These are phyloP conservation scores for Chalaropsis ovoidea DNA, from an alignment of 2,329 filamentous ascomycete species.

Conservation along the genomic window DNA sequence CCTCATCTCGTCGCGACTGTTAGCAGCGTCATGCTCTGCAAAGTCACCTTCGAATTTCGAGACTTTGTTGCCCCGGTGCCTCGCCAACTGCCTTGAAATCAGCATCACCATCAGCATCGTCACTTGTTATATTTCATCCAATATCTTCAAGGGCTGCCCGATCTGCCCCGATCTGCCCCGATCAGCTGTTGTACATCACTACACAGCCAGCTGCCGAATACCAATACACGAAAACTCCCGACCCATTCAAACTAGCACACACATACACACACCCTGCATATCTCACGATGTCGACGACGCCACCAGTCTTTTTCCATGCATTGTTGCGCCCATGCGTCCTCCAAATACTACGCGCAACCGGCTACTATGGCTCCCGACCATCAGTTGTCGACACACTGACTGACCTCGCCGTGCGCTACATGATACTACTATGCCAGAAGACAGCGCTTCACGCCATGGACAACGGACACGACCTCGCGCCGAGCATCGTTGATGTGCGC, in stretches of 20 bases:
- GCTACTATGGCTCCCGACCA: slow-evolving; percentile 73
- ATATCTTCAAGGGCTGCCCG: background rate
- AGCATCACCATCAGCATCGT: background rate
- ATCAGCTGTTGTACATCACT: background rate
- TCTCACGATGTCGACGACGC: slow-evolving; percentile 37
- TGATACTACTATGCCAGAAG: slow-evolving; percentile 61
- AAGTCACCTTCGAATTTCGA: background rate
- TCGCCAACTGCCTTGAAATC: background rate
- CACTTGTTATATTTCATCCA: background rate
- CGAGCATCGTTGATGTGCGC: slow-evolving; percentile 61
- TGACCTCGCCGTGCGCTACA: slow-evolving; percentile 73
- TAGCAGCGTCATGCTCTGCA: slow-evolving; percentile 5
- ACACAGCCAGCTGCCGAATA: background rate
- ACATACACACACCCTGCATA: background rate
- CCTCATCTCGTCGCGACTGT: background rate
- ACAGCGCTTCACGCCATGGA: slow-evolving; percentile 62
- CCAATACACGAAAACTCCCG: background rate
- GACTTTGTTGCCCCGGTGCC: background rate
- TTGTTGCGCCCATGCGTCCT: slow-evolving; percentile 79
- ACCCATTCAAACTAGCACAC: background rate
- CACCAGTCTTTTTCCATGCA: slow-evolving; percentile 51
- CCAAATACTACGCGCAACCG: slow-evolving; percentile 82
- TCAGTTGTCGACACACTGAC: slow-evolving; percentile 80
- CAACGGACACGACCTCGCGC: slow-evolving; percentile 49
- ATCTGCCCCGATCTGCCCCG: too few species aligned